phyloP scores from a whole-genome alignment of 495 filamentous ascomycete genomes.

The Penicillium longicatenatum region DNA sequence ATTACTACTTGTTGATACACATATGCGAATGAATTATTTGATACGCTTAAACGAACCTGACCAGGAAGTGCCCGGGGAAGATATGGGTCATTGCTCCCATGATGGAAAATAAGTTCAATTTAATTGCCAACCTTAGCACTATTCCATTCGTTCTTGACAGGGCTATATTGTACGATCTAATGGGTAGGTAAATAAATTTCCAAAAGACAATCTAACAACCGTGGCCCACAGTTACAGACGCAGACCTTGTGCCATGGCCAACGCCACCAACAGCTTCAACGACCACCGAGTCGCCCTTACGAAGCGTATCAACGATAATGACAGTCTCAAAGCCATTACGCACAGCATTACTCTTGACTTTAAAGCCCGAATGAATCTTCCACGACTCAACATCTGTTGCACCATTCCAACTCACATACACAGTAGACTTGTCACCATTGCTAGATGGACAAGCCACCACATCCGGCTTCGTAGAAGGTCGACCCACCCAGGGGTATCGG shows the following conservation, averaged over 20 bases:
- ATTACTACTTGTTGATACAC: neutral
- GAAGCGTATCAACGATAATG: slow-evolving; percentile 10
- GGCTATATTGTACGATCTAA: neutral
- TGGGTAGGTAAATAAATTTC: neutral
- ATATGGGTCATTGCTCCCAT: too few relatives aligned
- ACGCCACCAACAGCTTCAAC: slow-evolving; percentile 25
- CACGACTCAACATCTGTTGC: slow-evolving; percentile 29
- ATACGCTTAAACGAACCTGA: neutral
- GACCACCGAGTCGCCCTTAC: slow-evolving; percentile 9
- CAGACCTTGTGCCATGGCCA: slow-evolving; percentile 15
- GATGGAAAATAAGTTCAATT: too few relatives aligned
- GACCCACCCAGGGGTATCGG: slow-evolving; percentile 24
- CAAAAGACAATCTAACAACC: slow-evolving; percentile 6
- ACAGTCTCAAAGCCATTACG: slow-evolving; percentile 22
- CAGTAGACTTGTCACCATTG: slow-evolving; percentile 5
- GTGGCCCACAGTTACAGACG: slow-evolving; percentile 15
- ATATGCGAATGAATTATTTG: neutral
- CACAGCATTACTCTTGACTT: slow-evolving; percentile 3
- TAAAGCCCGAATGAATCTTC: slow-evolving; percentile 12
- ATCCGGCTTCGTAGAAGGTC: slow-evolving; percentile 21
- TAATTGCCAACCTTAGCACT: too few relatives aligned
- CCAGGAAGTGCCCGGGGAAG: neutral
- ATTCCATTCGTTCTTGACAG: neutral
- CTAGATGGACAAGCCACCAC: slow-evolving; percentile 22
- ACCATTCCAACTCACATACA: slow-evolving; percentile 41